Conservation (phyloP, 768 basidiomycete species). For the Russula earlei region DNA sequence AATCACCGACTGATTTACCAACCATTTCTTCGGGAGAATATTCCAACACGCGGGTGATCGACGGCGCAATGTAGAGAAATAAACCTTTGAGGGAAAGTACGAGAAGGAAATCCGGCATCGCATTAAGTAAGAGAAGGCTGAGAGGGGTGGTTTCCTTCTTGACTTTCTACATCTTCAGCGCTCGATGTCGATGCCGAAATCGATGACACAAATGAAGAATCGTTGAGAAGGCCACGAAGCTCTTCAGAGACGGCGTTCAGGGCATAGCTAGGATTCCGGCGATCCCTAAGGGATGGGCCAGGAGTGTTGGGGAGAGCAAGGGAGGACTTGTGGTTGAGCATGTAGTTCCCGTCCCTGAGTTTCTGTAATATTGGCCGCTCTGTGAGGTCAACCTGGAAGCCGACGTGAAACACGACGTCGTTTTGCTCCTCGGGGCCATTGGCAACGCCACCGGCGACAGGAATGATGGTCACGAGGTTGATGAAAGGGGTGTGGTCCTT, state of each 20-base stretch:
- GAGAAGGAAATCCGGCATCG: slow-evolving; percentile 71
- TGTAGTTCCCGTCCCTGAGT: slow-evolving; percentile 68
- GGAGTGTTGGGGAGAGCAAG: slow-evolving; percentile 15
- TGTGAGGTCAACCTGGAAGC: slow-evolving; percentile 91
- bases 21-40: slow-evolving; percentile 81
- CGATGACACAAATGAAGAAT: slow-evolving; percentile 38
- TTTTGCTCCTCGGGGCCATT: slow-evolving; percentile 44
- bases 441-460: slow-evolving; percentile 54
- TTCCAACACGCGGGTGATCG: slow-evolving; percentile 68
- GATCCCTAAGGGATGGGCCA: slow-evolving; percentile 24
- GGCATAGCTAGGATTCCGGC: slow-evolving; percentile 25
- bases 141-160: slow-evolving; percentile 39
- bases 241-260: slow-evolving; percentile 41
- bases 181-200: slow-evolving; percentile 18
- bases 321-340: slow-evolving; percentile 45
- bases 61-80: slow-evolving; percentile 87
- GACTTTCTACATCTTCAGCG: slow-evolving; percentile 21
- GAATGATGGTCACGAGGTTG: slow-evolving; percentile 89
- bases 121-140: slow-evolving; percentile 52
- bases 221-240: slow-evolving; percentile 39
- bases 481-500: slow-evolving; percentile 80
- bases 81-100: slow-evolving; percentile 88
- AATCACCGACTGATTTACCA: slow-evolving; percentile 66
- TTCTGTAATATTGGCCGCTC: slow-evolving; percentile 83
- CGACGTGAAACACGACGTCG: slow-evolving; percentile 79